Conservation (phyloP, 306 rosid genomes). For the Malus orientalis region DNA sequence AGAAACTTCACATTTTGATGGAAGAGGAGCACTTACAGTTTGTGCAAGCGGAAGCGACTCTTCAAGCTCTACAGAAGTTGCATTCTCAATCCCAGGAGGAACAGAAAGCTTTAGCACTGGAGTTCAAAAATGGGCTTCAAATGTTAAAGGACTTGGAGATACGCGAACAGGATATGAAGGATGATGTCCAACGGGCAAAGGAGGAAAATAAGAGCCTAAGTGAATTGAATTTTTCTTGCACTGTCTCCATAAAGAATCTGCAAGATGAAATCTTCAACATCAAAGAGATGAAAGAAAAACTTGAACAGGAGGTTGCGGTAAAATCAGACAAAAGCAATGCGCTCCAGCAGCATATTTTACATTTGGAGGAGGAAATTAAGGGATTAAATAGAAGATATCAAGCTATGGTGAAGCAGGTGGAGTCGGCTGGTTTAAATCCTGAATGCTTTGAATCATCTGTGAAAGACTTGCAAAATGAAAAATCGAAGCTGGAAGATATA, state of each 20-base stretch:
- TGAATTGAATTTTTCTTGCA: constrained; percentile 46
- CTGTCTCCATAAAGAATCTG: constrained; percentile 40
- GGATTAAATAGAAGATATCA: constrained; percentile 54
- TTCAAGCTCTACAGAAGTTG: constrained; percentile 57
- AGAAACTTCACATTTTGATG: constrained; percentile 63
- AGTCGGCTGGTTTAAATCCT: constrained; percentile 65
- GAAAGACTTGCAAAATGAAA: constrained; percentile 64
- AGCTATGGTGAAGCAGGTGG: constrained; percentile 58
- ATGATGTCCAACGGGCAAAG: constrained; percentile 55
- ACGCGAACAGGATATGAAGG: constrained; percentile 59
- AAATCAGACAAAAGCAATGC: constrained; percentile 61
- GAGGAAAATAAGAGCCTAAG: constrained; percentile 66
- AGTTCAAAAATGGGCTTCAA: constrained; percentile 75
- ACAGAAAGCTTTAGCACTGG: constrained; percentile 73
- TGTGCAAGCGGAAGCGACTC: constrained; percentile 69
- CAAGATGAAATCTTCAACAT: constrained; percentile 63
- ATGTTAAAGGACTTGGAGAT: constrained; percentile 66
- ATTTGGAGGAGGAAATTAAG: constrained; percentile 60
- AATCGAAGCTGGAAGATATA: constrained; percentile 51
- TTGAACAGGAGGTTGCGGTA: constrained; percentile 51
- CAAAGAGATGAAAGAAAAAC: constrained; percentile 81
- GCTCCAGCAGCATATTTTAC: constrained; percentile 52
- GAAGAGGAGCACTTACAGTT: constrained; percentile 65
- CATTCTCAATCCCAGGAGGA: constrained; percentile 80
- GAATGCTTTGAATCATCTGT: constrained; percentile 53